Conservation (phyloP, 1,284 basidiomycete species). For the Rhodofomes roseus region DNA sequence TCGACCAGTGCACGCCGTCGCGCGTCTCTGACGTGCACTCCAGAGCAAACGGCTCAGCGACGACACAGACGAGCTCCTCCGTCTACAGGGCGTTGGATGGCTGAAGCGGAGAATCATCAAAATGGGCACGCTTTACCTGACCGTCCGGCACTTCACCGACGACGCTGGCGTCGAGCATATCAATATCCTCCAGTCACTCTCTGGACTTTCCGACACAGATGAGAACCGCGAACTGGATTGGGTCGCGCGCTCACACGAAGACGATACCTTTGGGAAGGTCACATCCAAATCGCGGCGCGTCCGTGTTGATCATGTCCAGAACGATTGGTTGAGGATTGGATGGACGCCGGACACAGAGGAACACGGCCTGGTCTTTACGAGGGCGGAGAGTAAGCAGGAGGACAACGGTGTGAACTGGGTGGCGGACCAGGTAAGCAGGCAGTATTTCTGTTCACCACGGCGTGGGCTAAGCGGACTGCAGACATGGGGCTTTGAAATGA, state of each 20-base stretch:
- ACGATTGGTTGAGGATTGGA: constrained; percentile 32
- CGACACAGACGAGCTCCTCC: constrained; percentile 51
- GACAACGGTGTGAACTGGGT: constrained; percentile 36
- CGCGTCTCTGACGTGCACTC: neutral
- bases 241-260: constrained; percentile 43
- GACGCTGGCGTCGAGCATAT: constrained; percentile 52
- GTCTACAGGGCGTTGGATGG: constrained; percentile 62
- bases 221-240: constrained; percentile 53
- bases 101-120: constrained; percentile 52
- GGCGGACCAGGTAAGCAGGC: constrained; percentile 31
- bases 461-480: constrained; percentile 21
- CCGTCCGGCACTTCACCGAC: constrained; percentile 57
- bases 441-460: neutral
- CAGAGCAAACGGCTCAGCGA: constrained; percentile 59
- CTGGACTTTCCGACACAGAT: constrained; percentile 49
- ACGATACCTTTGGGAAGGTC: constrained; percentile 54
- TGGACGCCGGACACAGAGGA: constrained; percentile 33
- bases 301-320: constrained; percentile 29
- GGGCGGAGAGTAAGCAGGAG: constrained; percentile 32
- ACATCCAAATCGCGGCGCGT: constrained; percentile 42
- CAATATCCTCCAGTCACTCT: constrained; percentile 58
- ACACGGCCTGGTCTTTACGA: constrained; percentile 30
- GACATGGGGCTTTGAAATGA: constrained; percentile 70
- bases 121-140: constrained; percentile 48
- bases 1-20: neutral